Conservation (phyloP, 2,329 filamentous ascomycete genomes). For the Hypomyces rosellus region DNA sequence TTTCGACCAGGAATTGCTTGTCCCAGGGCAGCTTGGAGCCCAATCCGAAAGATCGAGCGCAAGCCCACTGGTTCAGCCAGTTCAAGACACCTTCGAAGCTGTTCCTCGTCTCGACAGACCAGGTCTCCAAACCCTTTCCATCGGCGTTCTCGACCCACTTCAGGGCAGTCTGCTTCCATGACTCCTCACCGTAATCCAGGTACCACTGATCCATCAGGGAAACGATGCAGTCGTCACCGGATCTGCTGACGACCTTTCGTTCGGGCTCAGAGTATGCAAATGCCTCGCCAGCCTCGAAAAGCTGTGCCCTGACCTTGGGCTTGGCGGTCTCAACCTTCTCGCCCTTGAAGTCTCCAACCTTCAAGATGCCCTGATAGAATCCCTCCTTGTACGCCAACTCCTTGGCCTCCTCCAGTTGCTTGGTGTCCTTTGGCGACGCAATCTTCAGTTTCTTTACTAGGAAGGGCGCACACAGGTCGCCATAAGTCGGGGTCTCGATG, state of each 20-base stretch:
- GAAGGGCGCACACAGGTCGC: slow-evolving; percentile 74
- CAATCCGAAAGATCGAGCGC: slow-evolving; percentile 82
- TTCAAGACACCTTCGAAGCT: slow-evolving; percentile 78
- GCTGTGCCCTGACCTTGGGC: slow-evolving; percentile 70
- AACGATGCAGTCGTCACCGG: slow-evolving; percentile 87
- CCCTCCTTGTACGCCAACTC: slow-evolving; percentile 96
- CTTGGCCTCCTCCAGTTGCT: slow-evolving; percentile 85
- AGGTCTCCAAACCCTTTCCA: slow-evolving; percentile 69
- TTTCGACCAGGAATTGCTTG: slow-evolving; percentile 81
- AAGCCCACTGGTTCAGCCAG: slow-evolving; percentile 96
- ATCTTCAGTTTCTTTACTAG: slow-evolving; percentile 94
- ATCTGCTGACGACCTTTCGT: slow-evolving; percentile 79
- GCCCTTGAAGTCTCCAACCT: slow-evolving; percentile 81
- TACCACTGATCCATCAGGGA: slow-evolving; percentile 97
- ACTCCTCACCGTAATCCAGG: slow-evolving; percentile 87
- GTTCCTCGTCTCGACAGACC: slow-evolving; percentile 68
- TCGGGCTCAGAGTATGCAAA: slow-evolving; percentile 95
- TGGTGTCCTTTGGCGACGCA: slow-evolving; percentile 88
- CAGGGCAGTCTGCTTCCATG: slow-evolving; percentile 73
- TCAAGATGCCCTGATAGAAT: slow-evolving; percentile 90
- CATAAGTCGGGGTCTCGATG: slow-evolving; percentile 82
- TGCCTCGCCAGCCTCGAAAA: slow-evolving; percentile 71
- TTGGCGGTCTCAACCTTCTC: slow-evolving; percentile 82
- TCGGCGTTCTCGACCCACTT: slow-evolving; percentile 64
- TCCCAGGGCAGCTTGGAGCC: slow-evolving; percentile 97